These are phyloP conservation scores for Zygoascus sp. DNA, from an alignment of 1,139 yeast species.

Conservation along the genomic window DNA sequence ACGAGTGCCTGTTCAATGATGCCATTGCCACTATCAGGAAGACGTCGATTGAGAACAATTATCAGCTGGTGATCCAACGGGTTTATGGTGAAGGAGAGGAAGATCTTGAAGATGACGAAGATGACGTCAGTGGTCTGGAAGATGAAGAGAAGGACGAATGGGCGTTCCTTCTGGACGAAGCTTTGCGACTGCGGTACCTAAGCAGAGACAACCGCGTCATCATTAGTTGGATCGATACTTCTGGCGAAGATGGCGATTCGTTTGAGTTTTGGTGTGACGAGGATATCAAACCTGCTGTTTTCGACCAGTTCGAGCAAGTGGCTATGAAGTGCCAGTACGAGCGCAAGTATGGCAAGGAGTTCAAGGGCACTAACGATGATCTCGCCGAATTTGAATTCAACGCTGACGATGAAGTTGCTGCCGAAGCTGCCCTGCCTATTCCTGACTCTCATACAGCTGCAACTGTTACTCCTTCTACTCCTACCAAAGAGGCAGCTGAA, in stretches of 20 bases:
- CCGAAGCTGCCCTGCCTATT: not conserved
- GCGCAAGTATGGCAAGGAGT: slow-evolving; percentile 58
- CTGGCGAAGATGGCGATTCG: slow-evolving; percentile 82
- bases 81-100: slow-evolving; percentile 66
- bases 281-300: slow-evolving; percentile 50
- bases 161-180: slow-evolving; percentile 62
- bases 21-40: slow-evolving; percentile 70
- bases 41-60: slow-evolving; percentile 61
- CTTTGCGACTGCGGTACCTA: slow-evolving; percentile 48
- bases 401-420: not conserved
- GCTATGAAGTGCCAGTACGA: slow-evolving; percentile 73
- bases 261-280: slow-evolving; percentile 77
- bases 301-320: slow-evolving; percentile 60
- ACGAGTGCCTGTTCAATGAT: slow-evolving; percentile 76
- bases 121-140: slow-evolving; percentile 49
- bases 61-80: slow-evolving; percentile 67
- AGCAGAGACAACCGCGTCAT: slow-evolving; percentile 46
- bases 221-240: slow-evolving; percentile 75
- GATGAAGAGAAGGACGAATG: slow-evolving; percentile 56
- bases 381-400: slow-evolving; percentile 52
- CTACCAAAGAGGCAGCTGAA: not conserved
- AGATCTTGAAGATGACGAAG: slow-evolving; percentile 52
- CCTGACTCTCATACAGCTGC: slow-evolving; percentile 2
- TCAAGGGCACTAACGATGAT: slow-evolving; percentile 46
- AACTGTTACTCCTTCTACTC: slow-evolving; percentile 7